These are phyloP conservation scores for Penicillium psychrosexuale DNA, from an alignment of 2,329 filamentous ascomycete species.

Conservation along the genomic window DNA sequence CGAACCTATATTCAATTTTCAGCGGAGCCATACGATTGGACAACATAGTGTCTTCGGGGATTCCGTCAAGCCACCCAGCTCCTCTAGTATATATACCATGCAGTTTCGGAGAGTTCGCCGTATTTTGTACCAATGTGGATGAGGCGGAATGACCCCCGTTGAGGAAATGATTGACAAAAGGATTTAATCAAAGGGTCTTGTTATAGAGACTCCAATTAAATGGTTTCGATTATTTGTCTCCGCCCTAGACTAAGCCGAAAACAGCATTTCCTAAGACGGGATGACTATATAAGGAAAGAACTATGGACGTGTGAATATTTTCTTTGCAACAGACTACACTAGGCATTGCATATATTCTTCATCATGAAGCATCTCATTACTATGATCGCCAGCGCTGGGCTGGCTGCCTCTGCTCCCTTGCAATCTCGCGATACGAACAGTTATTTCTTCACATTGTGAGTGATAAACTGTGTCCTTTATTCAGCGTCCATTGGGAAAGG, in stretches of 20 bases:
- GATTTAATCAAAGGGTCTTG: background rate
- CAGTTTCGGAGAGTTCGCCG: background rate
- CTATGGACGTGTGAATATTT: too few relatives aligned
- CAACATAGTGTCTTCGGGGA: background rate
- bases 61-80: background rate
- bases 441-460: slow-evolving; percentile 46
- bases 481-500: too few relatives aligned
- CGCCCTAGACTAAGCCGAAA: background rate
- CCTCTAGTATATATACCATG: background rate
- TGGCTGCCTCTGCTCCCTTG: slow-evolving; percentile 20
- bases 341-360: background rate
- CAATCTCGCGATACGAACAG: slow-evolving; percentile 12
- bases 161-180: background rate
- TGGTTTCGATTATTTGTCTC: background rate
- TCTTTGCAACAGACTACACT: background rate
- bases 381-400: slow-evolving; percentile 12
- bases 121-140: background rate
- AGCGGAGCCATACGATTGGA: background rate
- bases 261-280: too few relatives aligned
- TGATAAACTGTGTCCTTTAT: background rate
- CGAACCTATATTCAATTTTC: background rate
- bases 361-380: slow-evolving; percentile 13
- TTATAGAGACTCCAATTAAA: background rate
- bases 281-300: background rate
- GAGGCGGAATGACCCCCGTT: background rate